phyloP scores from a whole-genome alignment of 768 basidiomycete genomes.

The Suillus ampliporus region DNA sequence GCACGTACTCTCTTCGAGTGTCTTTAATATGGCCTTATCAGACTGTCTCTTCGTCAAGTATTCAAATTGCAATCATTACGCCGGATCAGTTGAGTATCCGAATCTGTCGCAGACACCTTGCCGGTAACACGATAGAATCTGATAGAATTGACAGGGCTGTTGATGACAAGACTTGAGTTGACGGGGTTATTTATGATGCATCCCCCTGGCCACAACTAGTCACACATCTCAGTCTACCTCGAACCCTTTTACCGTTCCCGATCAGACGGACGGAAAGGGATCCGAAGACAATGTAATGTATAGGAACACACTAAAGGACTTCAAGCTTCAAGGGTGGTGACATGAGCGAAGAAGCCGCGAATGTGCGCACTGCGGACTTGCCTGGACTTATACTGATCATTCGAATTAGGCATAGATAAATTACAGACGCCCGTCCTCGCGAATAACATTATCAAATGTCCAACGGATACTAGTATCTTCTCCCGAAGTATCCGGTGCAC shows the following conservation, averaged over 20 bases:
- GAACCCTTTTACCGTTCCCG: background rate
- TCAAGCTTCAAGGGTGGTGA: background rate
- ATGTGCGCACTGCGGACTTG: too few species aligned
- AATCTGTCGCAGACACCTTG: too few species aligned
- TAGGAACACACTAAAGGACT: background rate
- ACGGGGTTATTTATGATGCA: too few species aligned
- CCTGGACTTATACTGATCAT: background rate
- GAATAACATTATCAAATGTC: background rate
- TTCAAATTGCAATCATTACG: too few species aligned
- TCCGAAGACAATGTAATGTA: constrained; percentile 1
- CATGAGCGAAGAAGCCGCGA: background rate
- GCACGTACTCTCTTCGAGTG: too few species aligned
- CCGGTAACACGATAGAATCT: background rate
- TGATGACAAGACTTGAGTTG: background rate
- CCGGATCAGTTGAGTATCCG: too few species aligned
- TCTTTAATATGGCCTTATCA: too few species aligned
- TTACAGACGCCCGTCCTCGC: background rate
- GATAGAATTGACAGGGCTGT: constrained; percentile 3
- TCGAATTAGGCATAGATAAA: background rate
- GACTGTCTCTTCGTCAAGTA: too few species aligned
- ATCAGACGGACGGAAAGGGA: background rate
- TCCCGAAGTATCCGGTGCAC: background rate
- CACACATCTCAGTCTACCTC: constrained; percentile 2
- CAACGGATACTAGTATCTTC: background rate
- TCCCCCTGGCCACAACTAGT: constrained; percentile 1